Evolutionary conservation across 306 rosid genomes (phyloP), one percentile per base, ranked within the genome.

Genomic region (Begonia masoniana): DNA sequence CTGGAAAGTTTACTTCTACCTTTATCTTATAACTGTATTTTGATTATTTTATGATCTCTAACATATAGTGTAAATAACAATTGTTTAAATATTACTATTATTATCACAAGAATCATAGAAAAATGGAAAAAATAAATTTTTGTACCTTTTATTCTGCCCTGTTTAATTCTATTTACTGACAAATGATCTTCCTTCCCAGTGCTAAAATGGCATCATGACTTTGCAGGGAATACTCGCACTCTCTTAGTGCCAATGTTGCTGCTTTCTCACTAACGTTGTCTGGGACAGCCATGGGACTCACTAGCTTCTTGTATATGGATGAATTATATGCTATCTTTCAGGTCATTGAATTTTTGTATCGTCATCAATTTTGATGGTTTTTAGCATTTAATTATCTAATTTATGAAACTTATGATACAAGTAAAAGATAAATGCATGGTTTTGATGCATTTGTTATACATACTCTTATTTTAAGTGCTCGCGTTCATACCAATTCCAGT

Each of bases 151-250:
- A 4, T 31, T 31, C 39, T 31, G 39, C 8, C 39, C 39, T 31
- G 39, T 5, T 31, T 31, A 31, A 31, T 31, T 31, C 39, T 31
- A 31, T 31, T 31, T 31, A 31, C 39, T 31, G 24, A 21, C 24
- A 21, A 21, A 21, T 31, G 39, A 31, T 31, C 39, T 31, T 31
- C 8, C 39, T 31, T 31, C 39, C 9, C 8, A 31, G 39, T 31
- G 39, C 9, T 31, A 31, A 31, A 5, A 31, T 7, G 39, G 9
- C 39, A 6, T 31, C 39, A 5, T 31, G 39, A 53, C 65, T 47
- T 50, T 73, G 72, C 87, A 89, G 97, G 91, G 76, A 74, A 56
- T 75, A 50, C 68, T 55, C 73, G 68, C 78, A 72, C 70, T 80
- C 97, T 43, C 72, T 89, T 62, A 71, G 87, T 79, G 67, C 75